A percentile compares a stretch with the other conserved stretches of the same genome.
Conservation (phyloP, 495 filamentous ascomycete species). For the Tetracladium setigerum region DNA sequence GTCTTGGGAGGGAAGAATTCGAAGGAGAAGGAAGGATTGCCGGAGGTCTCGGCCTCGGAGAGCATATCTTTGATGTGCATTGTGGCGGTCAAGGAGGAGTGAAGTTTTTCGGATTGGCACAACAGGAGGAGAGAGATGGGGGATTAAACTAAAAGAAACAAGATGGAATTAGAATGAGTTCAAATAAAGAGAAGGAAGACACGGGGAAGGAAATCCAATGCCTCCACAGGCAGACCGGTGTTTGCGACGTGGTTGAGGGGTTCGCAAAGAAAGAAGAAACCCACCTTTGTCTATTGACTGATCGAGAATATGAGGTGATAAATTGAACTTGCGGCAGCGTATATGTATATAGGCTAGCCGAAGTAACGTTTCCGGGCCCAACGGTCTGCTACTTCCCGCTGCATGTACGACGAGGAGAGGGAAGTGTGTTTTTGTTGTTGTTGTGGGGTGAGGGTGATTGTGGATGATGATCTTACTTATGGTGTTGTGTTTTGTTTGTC, state of each 20-base stretch:
- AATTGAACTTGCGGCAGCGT: slow-evolving; percentile 3
- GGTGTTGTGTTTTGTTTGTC: too few relatives aligned
- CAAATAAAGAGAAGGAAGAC: too few relatives aligned
- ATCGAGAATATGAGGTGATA: neutral
- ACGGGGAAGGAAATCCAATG: neutral
- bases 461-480: neutral
- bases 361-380: slow-evolving; percentile 39
- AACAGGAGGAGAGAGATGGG: neutral
- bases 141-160: neutral
- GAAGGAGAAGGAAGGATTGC: slow-evolving; percentile 87
- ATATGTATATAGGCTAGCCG: slow-evolving; percentile 23
- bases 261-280: neutral
- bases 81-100: slow-evolving; percentile 18
- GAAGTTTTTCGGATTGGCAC: neutral
- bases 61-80: slow-evolving; percentile 93
- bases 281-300: neutral
- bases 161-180: neutral
- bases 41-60: slow-evolving; percentile 65
- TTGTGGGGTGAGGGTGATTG: neutral
- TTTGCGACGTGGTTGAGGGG: too few relatives aligned
- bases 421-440: neutral
- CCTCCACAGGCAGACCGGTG: neutral
- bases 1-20: slow-evolving; percentile 99
- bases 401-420: slow-evolving; percentile 29
- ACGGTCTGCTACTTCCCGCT: slow-evolving; percentile 32